phyloP scores from a whole-genome alignment of 805 yeast genomes.

The Suhomyces faveliae region DNA sequence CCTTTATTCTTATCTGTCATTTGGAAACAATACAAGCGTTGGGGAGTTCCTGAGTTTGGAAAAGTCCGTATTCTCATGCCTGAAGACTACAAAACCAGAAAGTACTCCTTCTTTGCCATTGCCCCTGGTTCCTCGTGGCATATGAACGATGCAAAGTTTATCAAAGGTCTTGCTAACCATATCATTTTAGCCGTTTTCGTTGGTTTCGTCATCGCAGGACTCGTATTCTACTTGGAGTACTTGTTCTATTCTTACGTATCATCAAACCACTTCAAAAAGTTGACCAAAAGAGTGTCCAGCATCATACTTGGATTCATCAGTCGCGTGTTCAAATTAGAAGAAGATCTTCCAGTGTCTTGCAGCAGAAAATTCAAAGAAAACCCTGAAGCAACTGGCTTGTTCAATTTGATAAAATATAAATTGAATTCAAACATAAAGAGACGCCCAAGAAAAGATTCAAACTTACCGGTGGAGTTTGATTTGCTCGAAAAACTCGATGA shows the following conservation, averaged over 20 bases:
- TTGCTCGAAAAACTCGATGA: conserved; percentile 10
- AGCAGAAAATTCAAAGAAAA: background rate
- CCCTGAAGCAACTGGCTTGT: conserved; percentile 2
- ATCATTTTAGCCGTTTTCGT: conserved; percentile 66
- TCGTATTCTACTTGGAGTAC: conserved; percentile 38
- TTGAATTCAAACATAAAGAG: conserved; percentile 23
- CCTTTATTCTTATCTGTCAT: conserved; percentile 83
- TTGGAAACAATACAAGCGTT: conserved; percentile 84
- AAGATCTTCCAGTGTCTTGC: background rate
- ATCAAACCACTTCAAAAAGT: conserved; percentile 27
- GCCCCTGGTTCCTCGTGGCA: conserved; percentile 93
- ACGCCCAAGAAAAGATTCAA: conserved; percentile 55
- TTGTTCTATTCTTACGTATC: conserved; percentile 38
- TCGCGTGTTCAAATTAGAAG: background rate
- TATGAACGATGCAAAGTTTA: conserved; percentile 76
- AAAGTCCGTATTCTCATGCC: conserved; percentile 72
- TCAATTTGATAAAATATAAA: conserved; percentile 9
- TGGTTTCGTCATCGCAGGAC: conserved; percentile 60
- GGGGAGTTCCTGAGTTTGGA: conserved; percentile 68
- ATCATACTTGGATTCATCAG: background rate
- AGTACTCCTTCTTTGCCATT: conserved; percentile 67
- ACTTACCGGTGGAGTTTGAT: conserved; percentile 44
- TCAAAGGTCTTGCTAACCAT: conserved; percentile 72
- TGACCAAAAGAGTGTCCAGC: conserved; percentile 11
- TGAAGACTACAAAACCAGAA: conserved; percentile 61